Evolutionary conservation across 257 asterid species (phyloP).

Genomic region (Penstemon newberryi): DNA sequence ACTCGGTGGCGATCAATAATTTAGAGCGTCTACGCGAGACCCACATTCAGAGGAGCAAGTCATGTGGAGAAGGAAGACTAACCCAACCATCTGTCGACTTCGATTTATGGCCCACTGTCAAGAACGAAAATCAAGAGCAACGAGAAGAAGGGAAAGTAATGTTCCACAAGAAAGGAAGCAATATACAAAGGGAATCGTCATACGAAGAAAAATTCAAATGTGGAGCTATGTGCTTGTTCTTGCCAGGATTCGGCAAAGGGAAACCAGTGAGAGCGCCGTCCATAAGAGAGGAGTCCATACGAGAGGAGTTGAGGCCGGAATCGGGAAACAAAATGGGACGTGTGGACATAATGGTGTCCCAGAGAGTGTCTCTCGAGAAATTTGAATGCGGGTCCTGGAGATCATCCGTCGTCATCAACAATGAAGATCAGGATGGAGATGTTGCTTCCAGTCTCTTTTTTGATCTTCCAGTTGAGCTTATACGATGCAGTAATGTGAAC

Average conservation of each 20-base stretch:
- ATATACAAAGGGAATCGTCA: conserved; percentile 11
- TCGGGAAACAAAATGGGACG: conserved; percentile 21
- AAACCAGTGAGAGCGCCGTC: conserved; percentile 41
- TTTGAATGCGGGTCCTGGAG: conserved; percentile 89
- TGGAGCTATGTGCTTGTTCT: conserved; percentile 68
- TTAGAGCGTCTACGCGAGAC: conserved; percentile 61
- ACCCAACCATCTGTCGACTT: conserved; percentile 55
- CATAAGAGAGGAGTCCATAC: conserved; percentile 5
- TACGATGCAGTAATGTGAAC: conserved; percentile 44
- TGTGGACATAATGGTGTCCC: conserved; percentile 37
- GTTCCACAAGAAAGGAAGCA: neutral
- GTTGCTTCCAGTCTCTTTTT: conserved; percentile 50
- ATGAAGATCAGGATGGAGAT: conserved; percentile 33
- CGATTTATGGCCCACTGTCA: conserved; percentile 42
- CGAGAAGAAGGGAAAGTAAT: conserved; percentile 2
- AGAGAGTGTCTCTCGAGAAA: conserved; percentile 68
- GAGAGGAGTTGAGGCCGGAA: conserved; percentile 1
- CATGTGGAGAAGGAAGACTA: conserved; percentile 70
- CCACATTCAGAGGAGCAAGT: conserved; percentile 65
- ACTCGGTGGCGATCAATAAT: conserved; percentile 71
- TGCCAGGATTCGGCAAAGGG: conserved; percentile 67
- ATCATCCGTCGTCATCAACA: conserved; percentile 53
- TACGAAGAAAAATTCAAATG: conserved; percentile 60
- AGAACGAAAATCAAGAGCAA: neutral
- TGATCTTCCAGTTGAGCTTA: conserved; percentile 82